Conservation (phyloP, 1,139 yeast genomes). For the Ogataea hybrid region DNA sequence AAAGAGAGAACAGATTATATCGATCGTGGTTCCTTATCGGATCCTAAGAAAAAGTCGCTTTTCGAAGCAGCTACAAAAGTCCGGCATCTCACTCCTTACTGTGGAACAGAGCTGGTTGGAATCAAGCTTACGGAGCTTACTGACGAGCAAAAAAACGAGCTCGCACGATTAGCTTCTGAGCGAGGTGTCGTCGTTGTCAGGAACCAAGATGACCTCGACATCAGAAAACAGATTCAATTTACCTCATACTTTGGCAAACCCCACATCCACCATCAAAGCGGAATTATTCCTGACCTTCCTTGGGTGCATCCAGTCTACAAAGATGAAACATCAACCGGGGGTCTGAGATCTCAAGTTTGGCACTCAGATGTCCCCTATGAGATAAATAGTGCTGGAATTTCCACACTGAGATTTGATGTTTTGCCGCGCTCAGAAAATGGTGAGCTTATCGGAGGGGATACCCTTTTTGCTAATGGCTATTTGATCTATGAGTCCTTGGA, state of each 20-base stretch:
- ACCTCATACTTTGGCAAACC: slow-evolving; percentile 44
- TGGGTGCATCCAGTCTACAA: slow-evolving; percentile 54
- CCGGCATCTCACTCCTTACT: slow-evolving; percentile 42
- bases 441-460: slow-evolving; percentile 42
- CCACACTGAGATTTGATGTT: slow-evolving; percentile 43
- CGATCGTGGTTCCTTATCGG: slow-evolving; percentile 12
- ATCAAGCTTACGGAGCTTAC: slow-evolving; percentile 45
- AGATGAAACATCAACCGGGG: slow-evolving; percentile 29
- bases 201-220: slow-evolving; percentile 41
- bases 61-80: slow-evolving; percentile 48
- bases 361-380: slow-evolving; percentile 47
- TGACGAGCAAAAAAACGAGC: slow-evolving; percentile 49
- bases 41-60: slow-evolving; percentile 43
- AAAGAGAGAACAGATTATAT: slow-evolving; percentile 8
- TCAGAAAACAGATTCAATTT: slow-evolving; percentile 40
- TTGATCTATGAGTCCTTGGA: slow-evolving; percentile 47
- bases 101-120: slow-evolving; percentile 53
- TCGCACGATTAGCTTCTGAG: slow-evolving; percentile 46
- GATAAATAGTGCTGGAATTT: slow-evolving; percentile 43
- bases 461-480: slow-evolving; percentile 46
- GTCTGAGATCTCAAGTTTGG: slow-evolving; percentile 31
- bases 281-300: slow-evolving; percentile 37
- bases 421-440: slow-evolving; percentile 31
- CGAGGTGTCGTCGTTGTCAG: slow-evolving; percentile 45
- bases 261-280: slow-evolving; percentile 45